Conservation (phyloP, 106 monocot species). For the Vanilla planifolia region DNA sequence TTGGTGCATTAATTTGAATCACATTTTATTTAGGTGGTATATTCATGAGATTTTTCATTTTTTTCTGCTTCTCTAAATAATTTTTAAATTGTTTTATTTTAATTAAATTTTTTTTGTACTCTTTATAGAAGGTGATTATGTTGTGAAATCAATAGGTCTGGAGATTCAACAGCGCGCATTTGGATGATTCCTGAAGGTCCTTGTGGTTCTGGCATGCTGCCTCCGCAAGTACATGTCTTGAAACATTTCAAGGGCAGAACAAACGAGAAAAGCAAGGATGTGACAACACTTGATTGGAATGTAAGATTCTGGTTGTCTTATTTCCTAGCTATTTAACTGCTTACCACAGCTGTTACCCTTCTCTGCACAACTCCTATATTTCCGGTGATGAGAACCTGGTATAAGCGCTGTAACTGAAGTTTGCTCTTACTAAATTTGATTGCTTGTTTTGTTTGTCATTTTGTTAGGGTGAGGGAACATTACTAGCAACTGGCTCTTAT, state of each 20-base stretch:
- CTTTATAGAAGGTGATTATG: neutral
- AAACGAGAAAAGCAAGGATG: constrained; percentile 98
- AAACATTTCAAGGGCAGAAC: constrained; percentile 96
- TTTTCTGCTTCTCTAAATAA: no score
- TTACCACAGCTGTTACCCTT: neutral
- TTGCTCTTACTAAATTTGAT: no score
- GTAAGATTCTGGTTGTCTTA: constrained; percentile 34
- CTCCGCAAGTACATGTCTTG: constrained; percentile 50
- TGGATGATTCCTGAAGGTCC: constrained; percentile 83
- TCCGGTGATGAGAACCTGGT: neutral
- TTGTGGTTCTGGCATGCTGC: constrained; percentile 42
- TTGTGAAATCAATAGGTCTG: constrained; percentile 48
- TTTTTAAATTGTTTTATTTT: no score
- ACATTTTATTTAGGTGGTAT: no score
- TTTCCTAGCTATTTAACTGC: neutral
- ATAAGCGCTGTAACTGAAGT: no score
- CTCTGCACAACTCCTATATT: neutral
- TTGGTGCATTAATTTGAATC: no score
- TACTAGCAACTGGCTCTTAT: constrained; percentile 96
- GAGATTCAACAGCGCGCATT: constrained; percentile 96
- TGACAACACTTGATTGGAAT: constrained; percentile 98
- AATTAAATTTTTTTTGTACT: no score
- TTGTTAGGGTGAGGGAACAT: constrained; percentile 80
- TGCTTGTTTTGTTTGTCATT: neutral
- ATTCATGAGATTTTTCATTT: no score